phyloP scores from a whole-genome alignment of 108 stramenopile species.

The Pseudonitzschia multiseries region DNA sequence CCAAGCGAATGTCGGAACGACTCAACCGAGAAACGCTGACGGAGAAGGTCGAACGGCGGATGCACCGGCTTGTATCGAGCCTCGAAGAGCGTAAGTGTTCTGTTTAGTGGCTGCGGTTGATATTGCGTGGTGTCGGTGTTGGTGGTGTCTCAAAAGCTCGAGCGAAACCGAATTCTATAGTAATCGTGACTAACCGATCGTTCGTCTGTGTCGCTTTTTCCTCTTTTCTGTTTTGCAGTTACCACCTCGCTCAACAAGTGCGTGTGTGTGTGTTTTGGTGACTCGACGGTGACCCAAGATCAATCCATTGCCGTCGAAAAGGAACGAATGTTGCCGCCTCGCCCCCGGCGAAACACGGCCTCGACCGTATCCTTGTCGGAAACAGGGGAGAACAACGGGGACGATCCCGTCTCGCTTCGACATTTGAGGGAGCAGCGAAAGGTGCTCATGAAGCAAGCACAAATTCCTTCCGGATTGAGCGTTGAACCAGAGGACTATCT shows the following conservation, averaged over 20 bases:
- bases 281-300: neutral
- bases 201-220: neutral
- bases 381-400: neutral
- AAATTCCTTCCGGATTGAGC: slow-evolving; percentile 25
- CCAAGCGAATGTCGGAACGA: slow-evolving; percentile 34
- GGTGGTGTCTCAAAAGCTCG: too few relatives aligned
- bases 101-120: too few relatives aligned
- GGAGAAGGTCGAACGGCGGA: slow-evolving; percentile 32
- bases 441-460: slow-evolving; percentile 15
- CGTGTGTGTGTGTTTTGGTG: slow-evolving; percentile 17
- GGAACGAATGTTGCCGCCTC: neutral
- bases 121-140: slow-evolving; percentile 3
- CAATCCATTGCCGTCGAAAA: neutral
- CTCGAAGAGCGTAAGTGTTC: slow-evolving; percentile 21
- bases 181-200: too few relatives aligned
- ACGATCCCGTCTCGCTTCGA: neutral
- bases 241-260: slow-evolving; percentile 21
- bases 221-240: neutral
- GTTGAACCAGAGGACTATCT: slow-evolving; percentile 15
- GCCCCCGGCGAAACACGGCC: slow-evolving; percentile 10
- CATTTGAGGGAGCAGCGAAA: neutral
- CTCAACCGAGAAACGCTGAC: slow-evolving; percentile 30
- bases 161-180: too few relatives aligned
- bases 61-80: slow-evolving; percentile 34
- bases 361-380: neutral